Base-by-base conservation (phyloP, 768 basidiomycete species). In the Rhodotorula taiwanensis region DNA sequence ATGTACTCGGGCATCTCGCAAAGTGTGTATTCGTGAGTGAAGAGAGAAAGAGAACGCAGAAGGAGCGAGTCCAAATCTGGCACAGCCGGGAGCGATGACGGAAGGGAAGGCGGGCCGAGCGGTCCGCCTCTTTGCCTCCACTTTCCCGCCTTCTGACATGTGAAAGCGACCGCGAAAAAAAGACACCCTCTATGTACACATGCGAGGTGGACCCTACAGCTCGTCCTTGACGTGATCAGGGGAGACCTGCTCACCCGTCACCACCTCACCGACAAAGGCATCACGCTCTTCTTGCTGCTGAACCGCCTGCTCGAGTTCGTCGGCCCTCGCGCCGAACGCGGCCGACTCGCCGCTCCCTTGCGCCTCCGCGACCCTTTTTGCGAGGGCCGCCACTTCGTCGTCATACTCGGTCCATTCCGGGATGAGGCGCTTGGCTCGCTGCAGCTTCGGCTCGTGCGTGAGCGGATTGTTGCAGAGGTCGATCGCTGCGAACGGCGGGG, bases 331-430 rank as follows among this genome's bases (percentile, higher is more conserved):
- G 16, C 42, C 55, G 44, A 71, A 70, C 13, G 62, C 69, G 10
- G 60, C 56, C 41, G 88, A 34, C 28, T 51, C 31, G 51, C 7
- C 51, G 13, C 43, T 21, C 7, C 23, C 43, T 21, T 44, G 43
- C 15, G 20, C 43, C 15, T 84, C 79, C 4, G 86, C 84, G 49
- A 94, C 79, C 55, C 83, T 80, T 30, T 83, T 81, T 1, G 88
- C 85, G 65, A 99, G 89, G 31, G 77, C 80, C 3, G 93, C 86
- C 55, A 98, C 92, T 76, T 99, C 92, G 9, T 78, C 73, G 75
- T 99, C 94, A 73, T 97, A 98, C 52, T 83, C 83, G 66, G 94
- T 91, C 95, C 95, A 99, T 74, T 98, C 95, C 0, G 95, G 94
- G 55, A 98, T 95, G 71, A 91, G 85, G 42, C 93, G 83, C 23